phyloP scores from a whole-genome alignment of 1,284 basidiomycete species.

The Sporisorium scitamineum region DNA sequence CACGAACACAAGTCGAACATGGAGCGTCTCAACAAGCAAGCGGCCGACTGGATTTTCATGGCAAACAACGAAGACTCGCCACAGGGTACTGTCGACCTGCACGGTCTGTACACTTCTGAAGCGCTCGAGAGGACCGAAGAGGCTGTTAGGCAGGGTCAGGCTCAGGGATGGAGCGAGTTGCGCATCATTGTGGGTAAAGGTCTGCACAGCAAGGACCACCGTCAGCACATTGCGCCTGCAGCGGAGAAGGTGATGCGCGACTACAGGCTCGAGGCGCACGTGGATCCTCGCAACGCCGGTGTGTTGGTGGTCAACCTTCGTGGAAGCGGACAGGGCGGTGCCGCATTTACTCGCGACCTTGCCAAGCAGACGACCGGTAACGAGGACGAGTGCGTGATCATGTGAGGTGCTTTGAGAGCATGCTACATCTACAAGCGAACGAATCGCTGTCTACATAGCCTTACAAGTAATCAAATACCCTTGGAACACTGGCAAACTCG shows the following conservation, averaged over 20 bases:
- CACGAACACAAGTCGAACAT: slow-evolving; percentile 84
- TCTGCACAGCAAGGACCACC: slow-evolving; percentile 82
- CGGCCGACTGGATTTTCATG: slow-evolving; percentile 87
- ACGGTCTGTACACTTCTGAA: slow-evolving; percentile 93
- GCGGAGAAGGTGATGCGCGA: slow-evolving; percentile 87
- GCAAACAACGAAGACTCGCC: slow-evolving; percentile 62
- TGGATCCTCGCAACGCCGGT: slow-evolving; percentile 86
- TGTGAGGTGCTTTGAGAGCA: slow-evolving; percentile 10
- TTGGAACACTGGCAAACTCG: not conserved
- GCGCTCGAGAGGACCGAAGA: slow-evolving; percentile 70
- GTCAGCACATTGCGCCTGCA: slow-evolving; percentile 91
- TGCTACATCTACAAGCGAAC: not conserved
- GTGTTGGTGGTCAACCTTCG: slow-evolving; percentile 85
- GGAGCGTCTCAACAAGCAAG: slow-evolving; percentile 84
- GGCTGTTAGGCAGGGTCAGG: slow-evolving; percentile 78
- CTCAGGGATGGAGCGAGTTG: slow-evolving; percentile 78
- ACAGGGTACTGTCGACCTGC: slow-evolving; percentile 74
- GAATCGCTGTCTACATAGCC: not conserved
- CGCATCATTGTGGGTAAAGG: slow-evolving; percentile 87
- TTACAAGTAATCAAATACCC: not conserved
- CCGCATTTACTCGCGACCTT: slow-evolving; percentile 61
- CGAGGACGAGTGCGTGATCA: slow-evolving; percentile 56
- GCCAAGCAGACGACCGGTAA: slow-evolving; percentile 62
- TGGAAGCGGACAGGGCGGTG: slow-evolving; percentile 70
- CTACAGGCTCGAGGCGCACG: slow-evolving; percentile 80